These are phyloP conservation scores for Cylindrotheca closterium DNA, from an alignment of 108 stramenopile genomes.

Conservation along the genomic window DNA sequence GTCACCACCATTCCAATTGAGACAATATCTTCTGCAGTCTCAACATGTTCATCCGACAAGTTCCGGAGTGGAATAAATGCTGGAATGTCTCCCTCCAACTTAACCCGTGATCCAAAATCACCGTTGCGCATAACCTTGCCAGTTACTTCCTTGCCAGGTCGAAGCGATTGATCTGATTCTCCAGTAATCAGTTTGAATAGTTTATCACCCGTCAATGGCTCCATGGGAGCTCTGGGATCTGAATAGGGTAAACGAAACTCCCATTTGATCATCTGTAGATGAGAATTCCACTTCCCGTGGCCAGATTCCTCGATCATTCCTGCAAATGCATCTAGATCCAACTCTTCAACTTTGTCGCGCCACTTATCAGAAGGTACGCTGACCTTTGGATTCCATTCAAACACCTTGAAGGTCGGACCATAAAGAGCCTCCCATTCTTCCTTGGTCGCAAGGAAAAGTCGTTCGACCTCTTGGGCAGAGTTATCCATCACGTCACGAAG, in stretches of 20 bases:
- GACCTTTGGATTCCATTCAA: slow-evolving; percentile 71
- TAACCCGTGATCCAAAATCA: slow-evolving; percentile 86
- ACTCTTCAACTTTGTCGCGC: slow-evolving; percentile 86
- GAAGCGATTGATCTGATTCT: slow-evolving; percentile 79
- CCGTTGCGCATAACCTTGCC: slow-evolving; percentile 78
- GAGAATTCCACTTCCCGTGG: slow-evolving; percentile 74
- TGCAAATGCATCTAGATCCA: slow-evolving; percentile 85
- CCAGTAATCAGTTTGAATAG: slow-evolving; percentile 87
- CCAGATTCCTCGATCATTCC: slow-evolving; percentile 73
- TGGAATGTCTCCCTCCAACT: slow-evolving; percentile 86
- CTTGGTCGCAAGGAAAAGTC: slow-evolving; percentile 73
- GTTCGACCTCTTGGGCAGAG: slow-evolving; percentile 70
- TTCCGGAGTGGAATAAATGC: slow-evolving; percentile 84
- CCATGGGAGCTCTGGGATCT: slow-evolving; percentile 86
- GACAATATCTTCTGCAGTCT: slow-evolving; percentile 83
- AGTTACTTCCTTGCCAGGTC: slow-evolving; percentile 87
- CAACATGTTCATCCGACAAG: slow-evolving; percentile 83
- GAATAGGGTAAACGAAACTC: slow-evolving; percentile 87
- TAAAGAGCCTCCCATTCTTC: slow-evolving; percentile 79
- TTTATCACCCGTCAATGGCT: slow-evolving; percentile 62
- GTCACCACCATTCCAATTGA: slow-evolving; percentile 75
- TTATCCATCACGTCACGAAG: slow-evolving; percentile 83
- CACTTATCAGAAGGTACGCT: slow-evolving; percentile 76
- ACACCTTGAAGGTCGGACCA: slow-evolving; percentile 70
- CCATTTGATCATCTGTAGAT: slow-evolving; percentile 90